Evolutionary conservation across 495 filamentous ascomycete genomes (phyloP).

Genomic region (Cercophora sp.): DNA sequence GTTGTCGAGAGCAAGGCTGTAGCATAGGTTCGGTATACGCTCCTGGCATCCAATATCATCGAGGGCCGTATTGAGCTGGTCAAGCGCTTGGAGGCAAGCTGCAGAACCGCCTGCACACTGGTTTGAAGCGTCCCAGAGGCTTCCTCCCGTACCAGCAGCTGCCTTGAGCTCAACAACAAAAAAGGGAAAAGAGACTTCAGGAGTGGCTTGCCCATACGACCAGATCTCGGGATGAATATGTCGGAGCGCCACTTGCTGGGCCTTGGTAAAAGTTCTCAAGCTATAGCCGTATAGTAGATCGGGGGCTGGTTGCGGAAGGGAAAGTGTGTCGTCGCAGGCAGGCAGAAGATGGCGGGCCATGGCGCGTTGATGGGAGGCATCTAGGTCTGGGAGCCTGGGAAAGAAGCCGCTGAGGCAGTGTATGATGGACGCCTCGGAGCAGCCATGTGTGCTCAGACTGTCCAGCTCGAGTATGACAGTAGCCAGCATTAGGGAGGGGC

Average conservation of each 20-base stretch:
- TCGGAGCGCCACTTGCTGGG: neutral
- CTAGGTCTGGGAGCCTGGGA: neutral
- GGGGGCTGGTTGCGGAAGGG: neutral
- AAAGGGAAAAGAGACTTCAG: conserved; percentile 2
- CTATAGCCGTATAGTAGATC: conserved; percentile 6
- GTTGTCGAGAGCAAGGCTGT: conserved; percentile 10
- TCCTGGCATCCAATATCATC: neutral
- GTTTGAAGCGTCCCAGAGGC: conserved; percentile 8
- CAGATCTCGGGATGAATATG: neutral
- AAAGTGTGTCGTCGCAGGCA: neutral
- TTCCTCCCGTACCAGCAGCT: conserved; percentile 6
- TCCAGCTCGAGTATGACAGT: conserved; percentile 1
- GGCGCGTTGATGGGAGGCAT: neutral
- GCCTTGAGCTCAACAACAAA: conserved; percentile 9
- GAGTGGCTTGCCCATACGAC: conserved; percentile 6
- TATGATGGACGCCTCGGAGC: neutral
- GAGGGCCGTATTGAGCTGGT: conserved; percentile 2
- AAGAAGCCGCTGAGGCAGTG: conserved; percentile 3
- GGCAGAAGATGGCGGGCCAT: conserved; percentile 2
- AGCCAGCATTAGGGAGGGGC: neutral
- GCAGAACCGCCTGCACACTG: conserved; percentile 7
- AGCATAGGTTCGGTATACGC: conserved; percentile 2
- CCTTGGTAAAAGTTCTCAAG: neutral
- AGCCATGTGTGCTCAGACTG: neutral
- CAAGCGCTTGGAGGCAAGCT: neutral